These are phyloP conservation scores for Colletotrichum sublineola DNA, from an alignment of 2,329 filamentous ascomycete species.

Conservation along the genomic window DNA sequence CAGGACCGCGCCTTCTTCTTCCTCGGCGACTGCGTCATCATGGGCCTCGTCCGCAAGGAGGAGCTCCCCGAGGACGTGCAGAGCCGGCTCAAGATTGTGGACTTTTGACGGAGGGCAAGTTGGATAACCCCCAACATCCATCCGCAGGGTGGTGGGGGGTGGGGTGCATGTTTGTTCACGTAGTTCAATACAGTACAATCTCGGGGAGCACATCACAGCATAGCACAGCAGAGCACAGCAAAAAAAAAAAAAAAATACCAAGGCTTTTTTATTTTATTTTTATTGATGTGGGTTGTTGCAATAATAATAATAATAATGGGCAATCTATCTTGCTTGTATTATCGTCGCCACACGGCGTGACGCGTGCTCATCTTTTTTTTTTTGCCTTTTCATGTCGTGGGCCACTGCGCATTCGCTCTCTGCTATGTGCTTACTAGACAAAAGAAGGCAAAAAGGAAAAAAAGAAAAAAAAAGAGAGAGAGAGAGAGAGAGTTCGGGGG, in stretches of 20 bases:
- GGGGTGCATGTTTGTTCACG: neutral
- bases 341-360: neutral
- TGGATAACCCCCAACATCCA: neutral
- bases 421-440: neutral
- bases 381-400: no score
- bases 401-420: neutral
- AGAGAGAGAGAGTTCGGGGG: no score
- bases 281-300: neutral
- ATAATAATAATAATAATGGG: neutral
- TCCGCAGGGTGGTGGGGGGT: neutral
- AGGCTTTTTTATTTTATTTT: neutral
- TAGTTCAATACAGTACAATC: neutral
- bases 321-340: neutral
- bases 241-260: neutral
- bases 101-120: slow-evolving; percentile 62
- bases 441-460: neutral
- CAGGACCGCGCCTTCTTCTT: slow-evolving; percentile 94
- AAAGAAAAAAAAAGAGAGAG: neutral
- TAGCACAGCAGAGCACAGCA: neutral
- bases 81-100: slow-evolving; percentile 76
- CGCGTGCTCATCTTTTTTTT: no score
- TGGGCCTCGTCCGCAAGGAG: slow-evolving; percentile 81
- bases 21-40: slow-evolving; percentile 86
- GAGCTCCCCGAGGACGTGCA: slow-evolving; percentile 81
- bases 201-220: neutral